phyloP scores from a whole-genome alignment of 345 rosid genomes.

The Aquilaria yunnanensis region DNA sequence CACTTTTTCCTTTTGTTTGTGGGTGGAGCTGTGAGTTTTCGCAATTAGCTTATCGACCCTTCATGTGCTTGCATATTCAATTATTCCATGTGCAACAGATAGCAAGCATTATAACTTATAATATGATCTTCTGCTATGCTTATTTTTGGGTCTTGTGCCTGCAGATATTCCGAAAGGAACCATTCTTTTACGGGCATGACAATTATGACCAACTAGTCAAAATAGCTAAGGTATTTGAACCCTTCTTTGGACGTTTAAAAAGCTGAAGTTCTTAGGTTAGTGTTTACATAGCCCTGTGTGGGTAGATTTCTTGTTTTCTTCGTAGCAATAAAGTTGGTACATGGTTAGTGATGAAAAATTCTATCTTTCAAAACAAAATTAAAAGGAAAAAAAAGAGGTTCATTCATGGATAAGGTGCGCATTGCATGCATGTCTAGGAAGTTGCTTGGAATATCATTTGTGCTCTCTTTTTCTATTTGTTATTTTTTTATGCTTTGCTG shows the following conservation, averaged over 20 bases:
- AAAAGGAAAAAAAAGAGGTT: too few species aligned
- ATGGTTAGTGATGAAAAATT: too few species aligned
- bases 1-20: too few species aligned
- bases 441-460: too few species aligned
- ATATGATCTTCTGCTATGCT: constrained; percentile 20
- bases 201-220: constrained; percentile 94
- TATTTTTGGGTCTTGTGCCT: constrained; percentile 24
- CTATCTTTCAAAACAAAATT: too few species aligned
- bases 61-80: too few species aligned
- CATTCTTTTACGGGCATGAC: constrained; percentile 98
- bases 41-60: constrained; percentile 9
- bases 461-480: too few species aligned
- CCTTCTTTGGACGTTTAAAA: neutral
- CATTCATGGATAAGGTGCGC: too few species aligned
- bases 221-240: constrained; percentile 76
- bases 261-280: neutral
- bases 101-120: neutral
- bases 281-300: neutral
- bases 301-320: too few species aligned
- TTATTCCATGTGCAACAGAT: neutral
- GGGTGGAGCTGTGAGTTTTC: neutral
- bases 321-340: too few species aligned
- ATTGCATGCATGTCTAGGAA: too few species aligned
- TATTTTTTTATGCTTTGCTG: neutral
- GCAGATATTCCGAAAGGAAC: constrained; percentile 98